Evolutionary conservation across 2,329 filamentous ascomycete species (phyloP), one percentile per base, ranked within the genome.

Genomic region (Blastomyces emzantsi): DNA sequence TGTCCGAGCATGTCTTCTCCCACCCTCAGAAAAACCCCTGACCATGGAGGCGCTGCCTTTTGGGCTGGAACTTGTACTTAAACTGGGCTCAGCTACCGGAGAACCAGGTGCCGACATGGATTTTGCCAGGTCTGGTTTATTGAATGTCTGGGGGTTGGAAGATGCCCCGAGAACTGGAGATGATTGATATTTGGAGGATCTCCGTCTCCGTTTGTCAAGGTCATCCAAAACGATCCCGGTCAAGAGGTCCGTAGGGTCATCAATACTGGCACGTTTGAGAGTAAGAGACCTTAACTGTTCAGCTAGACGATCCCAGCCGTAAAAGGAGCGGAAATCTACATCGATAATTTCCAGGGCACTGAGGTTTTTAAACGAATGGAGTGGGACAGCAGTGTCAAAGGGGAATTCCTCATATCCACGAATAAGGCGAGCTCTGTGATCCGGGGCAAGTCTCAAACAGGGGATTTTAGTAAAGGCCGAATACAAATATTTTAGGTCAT

Each of bases 391-490:
- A 30, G 91, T 96, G 76, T 99, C 94, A 75, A 97, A 97, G 2
- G 94, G 94, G 69, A 97, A 99, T 76, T 97, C 93, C 76, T 99
- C 94, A 73, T 94, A 97, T 36, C 93, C 93, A 68, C 88, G 85
- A 69, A 99, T 97, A 66, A 97, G 81, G 62, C 89, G 87, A 59
- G 93, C 92, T 69, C 91, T 90, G 80, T 92, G 92, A 76, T 99
- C 94, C n/a, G 92, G 92, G 36, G 92, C 87, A 63, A 99, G 81
- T 67, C 89, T 87, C 67, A 99, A 81, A 72, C 90, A 96, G 0
- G 94, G 94, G 54, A 99, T 96, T 79, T 97, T 99, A 72, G 94
- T 99, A 74, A 97, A 99, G 64, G 94, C 91, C 52, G 94, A 97
- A 79, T 97, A 99, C 43, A 99, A 82, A 75, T 99, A 97, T 75